Conservation (phyloP, 345 rosid genomes). For the Euphorbia peplus region DNA sequence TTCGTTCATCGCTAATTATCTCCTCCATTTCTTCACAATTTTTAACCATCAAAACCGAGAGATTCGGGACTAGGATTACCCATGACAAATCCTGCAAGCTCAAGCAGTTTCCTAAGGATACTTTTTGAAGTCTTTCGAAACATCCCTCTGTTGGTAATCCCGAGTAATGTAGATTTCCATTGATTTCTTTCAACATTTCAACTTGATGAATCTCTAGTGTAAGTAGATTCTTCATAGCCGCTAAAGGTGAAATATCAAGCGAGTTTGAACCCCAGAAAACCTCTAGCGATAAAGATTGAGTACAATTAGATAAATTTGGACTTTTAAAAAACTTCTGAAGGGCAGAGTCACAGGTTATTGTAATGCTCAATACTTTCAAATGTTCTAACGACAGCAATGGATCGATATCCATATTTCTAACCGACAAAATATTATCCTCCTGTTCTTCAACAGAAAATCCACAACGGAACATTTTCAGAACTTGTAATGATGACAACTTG, state of each 20-base stretch:
- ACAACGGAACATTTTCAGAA: not conserved
- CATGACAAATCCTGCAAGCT: not conserved
- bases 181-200: not conserved
- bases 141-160: not conserved
- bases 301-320: not conserved
- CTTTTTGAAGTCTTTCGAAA: not conserved
- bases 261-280: not conserved
- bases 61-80: not conserved
- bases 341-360: not conserved
- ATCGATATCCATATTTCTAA: not conserved
- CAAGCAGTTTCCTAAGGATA: not conserved
- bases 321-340: not conserved
- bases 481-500: not conserved
- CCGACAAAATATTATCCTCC: not conserved
- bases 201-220: not conserved
- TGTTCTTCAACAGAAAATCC: not conserved
- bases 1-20: not conserved
- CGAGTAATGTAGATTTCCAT: not conserved
- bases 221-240: not conserved
- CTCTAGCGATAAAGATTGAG: not conserved
- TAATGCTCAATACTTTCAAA: not conserved
- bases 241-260: not conserved
- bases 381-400: not conserved
- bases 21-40: not conserved
- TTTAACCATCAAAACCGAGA: not conserved